A percentile compares a stretch with the other conserved stretches of the same genome.
These are phyloP conservation scores for Boletus sp. DNA, from an alignment of 768 basidiomycete species.

Conservation along the genomic window DNA sequence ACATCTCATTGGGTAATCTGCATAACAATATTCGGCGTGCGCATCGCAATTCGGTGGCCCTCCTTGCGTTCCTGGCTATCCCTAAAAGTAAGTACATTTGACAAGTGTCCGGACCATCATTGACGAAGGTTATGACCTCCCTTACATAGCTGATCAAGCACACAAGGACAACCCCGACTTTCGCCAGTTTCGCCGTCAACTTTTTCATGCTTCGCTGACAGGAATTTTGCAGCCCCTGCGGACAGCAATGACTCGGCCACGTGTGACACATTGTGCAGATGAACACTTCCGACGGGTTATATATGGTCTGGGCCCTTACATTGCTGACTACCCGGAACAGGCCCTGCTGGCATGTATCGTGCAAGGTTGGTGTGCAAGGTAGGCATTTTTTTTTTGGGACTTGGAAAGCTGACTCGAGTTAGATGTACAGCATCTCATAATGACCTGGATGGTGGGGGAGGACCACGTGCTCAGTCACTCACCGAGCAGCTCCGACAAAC, in stretches of 20 bases:
- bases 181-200: too few species aligned
- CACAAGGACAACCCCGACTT: too few species aligned
- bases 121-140: too few species aligned
- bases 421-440: background rate
- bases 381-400: too few species aligned
- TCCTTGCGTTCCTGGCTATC: constrained; percentile 21
- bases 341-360: background rate
- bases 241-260: too few species aligned
- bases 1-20: constrained; percentile 15
- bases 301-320: background rate
- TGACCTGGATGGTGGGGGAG: background rate
- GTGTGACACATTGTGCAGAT: background rate
- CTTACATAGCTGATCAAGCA: too few species aligned
- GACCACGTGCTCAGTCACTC: too few species aligned
- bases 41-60: background rate
- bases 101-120: too few species aligned
- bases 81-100: too few species aligned
- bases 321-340: background rate
- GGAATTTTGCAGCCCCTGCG: too few species aligned
- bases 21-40: constrained; percentile 9
- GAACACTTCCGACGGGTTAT: background rate
- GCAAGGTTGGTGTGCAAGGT: background rate
- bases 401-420: background rate
- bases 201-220: too few species aligned
- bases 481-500: background rate